These are phyloP conservation scores for Coniochaeta ligniaria DNA, from an alignment of 2,329 filamentous ascomycete species.

Conservation along the genomic window DNA sequence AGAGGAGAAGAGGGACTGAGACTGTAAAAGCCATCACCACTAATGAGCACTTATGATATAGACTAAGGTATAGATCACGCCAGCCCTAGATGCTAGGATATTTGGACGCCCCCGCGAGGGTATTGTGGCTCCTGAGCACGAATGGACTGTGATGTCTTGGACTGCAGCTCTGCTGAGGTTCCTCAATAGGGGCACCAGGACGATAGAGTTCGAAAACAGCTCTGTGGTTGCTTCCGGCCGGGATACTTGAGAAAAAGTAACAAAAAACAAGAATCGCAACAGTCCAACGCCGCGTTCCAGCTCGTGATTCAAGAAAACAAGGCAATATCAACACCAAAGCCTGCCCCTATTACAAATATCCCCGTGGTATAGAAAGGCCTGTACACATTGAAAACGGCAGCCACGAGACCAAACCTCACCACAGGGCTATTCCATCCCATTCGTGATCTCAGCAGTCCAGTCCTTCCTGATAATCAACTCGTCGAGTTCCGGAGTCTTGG, in stretches of 20 bases:
- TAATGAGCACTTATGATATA: not conserved
- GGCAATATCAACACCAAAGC: not conserved
- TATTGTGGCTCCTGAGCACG: not conserved
- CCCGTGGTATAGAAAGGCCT: slow-evolving; percentile 3
- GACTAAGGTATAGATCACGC: not conserved
- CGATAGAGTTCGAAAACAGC: not conserved
- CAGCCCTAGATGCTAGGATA: not conserved
- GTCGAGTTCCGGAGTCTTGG: slow-evolving; percentile 50
- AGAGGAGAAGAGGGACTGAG: not conserved
- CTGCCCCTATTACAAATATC: not conserved
- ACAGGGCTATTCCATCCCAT: slow-evolving; percentile 19
- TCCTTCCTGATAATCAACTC: slow-evolving; percentile 58
- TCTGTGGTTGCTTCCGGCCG: not conserved
- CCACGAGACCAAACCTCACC: not conserved
- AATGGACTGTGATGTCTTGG: no score
- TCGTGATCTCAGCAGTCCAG: slow-evolving; percentile 50
- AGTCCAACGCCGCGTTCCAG: not conserved
- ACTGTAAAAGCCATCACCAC: not conserved
- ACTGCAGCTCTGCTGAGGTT: not conserved
- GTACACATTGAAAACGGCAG: slow-evolving; percentile 2
- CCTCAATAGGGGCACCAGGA: not conserved
- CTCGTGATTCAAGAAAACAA: not conserved
- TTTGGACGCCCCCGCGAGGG: not conserved
- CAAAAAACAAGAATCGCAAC: not conserved
- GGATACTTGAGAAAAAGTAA: not conserved